These are phyloP conservation scores for Gamsiella multidivaricata DNA, from an alignment of 192 early-diverging fungal genomes.

Conservation along the genomic window DNA sequence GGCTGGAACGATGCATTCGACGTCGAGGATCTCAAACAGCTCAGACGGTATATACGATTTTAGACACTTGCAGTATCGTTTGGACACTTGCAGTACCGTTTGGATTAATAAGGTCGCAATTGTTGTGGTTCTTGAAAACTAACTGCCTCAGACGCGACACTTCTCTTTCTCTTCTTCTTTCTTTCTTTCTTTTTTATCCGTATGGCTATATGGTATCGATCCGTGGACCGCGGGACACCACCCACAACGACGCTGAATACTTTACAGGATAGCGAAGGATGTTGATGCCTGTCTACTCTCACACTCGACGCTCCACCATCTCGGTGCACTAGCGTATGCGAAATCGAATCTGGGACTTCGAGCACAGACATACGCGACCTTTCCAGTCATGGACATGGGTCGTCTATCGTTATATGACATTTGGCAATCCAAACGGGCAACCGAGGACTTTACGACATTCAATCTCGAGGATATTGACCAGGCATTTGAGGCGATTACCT, in stretches of 20 bases:
- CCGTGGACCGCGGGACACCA: too few species aligned
- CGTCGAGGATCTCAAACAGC: conserved; percentile 66
- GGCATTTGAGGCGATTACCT: conserved; percentile 84
- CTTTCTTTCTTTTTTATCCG: not conserved
- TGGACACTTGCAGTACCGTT: too few species aligned
- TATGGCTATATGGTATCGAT: too few species aligned
- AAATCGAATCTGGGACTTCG: conserved; percentile 78
- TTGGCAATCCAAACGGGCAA: conserved; percentile 72
- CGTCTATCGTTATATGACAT: conserved; percentile 85
- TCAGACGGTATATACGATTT: conserved; percentile 15
- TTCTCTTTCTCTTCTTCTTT: not conserved
- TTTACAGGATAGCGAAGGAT: conserved; percentile 87
- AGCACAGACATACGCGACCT: conserved; percentile 90
- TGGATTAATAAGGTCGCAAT: too few species aligned
- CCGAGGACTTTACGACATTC: conserved; percentile 81
- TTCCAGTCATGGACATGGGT: conserved; percentile 95
- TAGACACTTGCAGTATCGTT: too few species aligned
- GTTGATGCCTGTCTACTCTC: conserved; percentile 91
- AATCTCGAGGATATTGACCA: conserved; percentile 82
- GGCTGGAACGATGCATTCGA: conserved; percentile 88
- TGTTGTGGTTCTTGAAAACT: too few species aligned
- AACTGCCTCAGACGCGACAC: not conserved
- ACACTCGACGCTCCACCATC: conserved; percentile 88
- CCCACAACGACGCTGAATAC: too few species aligned
- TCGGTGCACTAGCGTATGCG: conserved; percentile 90